Base-by-base conservation (phyloP, 352 stramenopile species). In the Phytophthora vignae region DNA sequence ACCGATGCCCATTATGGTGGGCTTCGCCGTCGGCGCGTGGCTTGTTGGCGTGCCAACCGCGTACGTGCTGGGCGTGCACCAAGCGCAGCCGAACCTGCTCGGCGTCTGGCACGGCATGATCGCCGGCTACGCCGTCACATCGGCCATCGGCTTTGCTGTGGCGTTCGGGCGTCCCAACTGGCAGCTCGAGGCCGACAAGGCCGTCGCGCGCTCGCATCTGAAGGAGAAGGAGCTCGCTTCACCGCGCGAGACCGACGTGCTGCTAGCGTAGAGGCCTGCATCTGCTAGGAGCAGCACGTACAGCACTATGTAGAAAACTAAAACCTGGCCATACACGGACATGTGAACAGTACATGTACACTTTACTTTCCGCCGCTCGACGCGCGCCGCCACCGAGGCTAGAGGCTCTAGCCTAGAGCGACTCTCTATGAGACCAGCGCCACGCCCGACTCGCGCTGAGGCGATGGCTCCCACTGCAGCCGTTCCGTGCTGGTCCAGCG, bases 41-140 rank as follows among this genome's bases (percentile, higher is more conserved):
- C 62, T 89, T 25, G 81, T 97, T 1, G 85, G 84, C 10, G 88
- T 97, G 11, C 90, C 90, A 0, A 64, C 67, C 8, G 83, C 89
- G 4, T 97, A 94, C 67, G 70, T 92, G 42, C 68, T 97, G 33
- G 88, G 82, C 21, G 61, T 94, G 11, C 76, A 74, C 6, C 63
- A 73, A 8, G 61, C 52, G 10, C 64, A 63, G 2, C 65, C 73
- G 19, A 78, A 62, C 52, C 78, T 96, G 17, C 55, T 93, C 1
- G 87, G 88, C 19, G 80, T 97, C 22, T 96, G 90, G 88, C 52
- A 91, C 60, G 88, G 72, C 10, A 80, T 80, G 68, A 80, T 78
- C 40, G 78, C 76, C 14, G 91, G 91, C 21, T 97, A 97, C 72
- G 55, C 79, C 4, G 81, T 95, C 22, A 96, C 89, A 12, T 83